Evolutionary conservation across 495 filamentous ascomycete genomes (phyloP), one percentile per base, ranked within the genome.

Genomic region (Collariella sp.): DNA sequence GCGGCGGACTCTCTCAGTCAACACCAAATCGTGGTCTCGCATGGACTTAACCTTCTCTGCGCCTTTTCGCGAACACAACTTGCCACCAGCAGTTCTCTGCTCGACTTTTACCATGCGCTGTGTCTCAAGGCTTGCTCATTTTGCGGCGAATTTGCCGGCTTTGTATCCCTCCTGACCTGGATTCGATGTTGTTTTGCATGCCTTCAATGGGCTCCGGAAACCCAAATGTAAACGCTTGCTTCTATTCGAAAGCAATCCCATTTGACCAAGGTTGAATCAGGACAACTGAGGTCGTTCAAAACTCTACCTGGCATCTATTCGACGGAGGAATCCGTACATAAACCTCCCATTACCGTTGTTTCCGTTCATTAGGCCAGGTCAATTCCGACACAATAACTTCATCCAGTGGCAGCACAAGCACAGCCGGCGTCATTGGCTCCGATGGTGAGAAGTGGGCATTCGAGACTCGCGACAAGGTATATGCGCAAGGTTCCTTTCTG

Each of bases 11-110:
- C 61, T 48, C 61, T 72, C 56, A 54, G 52, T 10, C 46, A 68
- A 61, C 70, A 70, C 62, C 63, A 63, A 20, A 61, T 33, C 45
- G 64, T 67, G 45, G 62, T 62, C 60, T 61, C 57, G 31, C 60
- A 72, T 63, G 62, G 66, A 51, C 63, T 70, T 23, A 67, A 69
- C 59, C 65, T 69, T 59, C 54, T 73, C 60, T 71, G 67, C 60
- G 65, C 64, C 58, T 66, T 71, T 38, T 60, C 69, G 58, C 69
- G 70, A 61, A 72, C 68, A 61, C 60, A 60, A 58, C 54, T 68
- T 46, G 63, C 69, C 39, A 52, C 23, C 47, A 33, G 36, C 45
- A 44, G 69, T 53, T 65, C 67, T 57, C 60, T 73, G 35, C 43
- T 55, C 48, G 63, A 70, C 46, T 68, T 70, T 52, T 65, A 68